Evolutionary conservation across 371 early-diverging fungal genomes (phyloP).

Genomic region (Mortierella polycephala): DNA sequence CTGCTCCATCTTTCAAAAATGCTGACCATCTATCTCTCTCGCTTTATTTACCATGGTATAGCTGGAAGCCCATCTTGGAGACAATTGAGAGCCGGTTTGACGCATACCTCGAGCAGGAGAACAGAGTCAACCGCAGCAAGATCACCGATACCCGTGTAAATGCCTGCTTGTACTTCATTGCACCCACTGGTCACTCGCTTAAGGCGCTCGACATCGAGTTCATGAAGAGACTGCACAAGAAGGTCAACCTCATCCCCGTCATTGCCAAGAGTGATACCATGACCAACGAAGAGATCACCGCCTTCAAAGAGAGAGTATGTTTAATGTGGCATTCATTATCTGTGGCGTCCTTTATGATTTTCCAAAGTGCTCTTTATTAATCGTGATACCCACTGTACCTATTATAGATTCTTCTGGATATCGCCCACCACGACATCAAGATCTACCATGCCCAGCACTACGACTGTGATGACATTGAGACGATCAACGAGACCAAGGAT

Average conservation of each 20-base stretch:
- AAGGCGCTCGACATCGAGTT: conserved; percentile 96
- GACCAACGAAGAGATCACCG: conserved; percentile 93
- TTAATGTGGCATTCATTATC: not conserved
- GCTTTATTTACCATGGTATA: conserved; percentile 20
- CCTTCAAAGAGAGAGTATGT: conserved; percentile 84
- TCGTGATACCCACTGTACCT: not conserved
- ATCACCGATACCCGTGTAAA: conserved; percentile 96
- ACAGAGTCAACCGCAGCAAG: conserved; percentile 87
- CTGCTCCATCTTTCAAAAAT: not conserved
- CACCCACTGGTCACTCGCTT: conserved; percentile 94
- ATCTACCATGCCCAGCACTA: conserved; percentile 93
- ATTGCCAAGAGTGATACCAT: conserved; percentile 99
- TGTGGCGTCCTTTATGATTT: not conserved
- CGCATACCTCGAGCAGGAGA: conserved; percentile 94
- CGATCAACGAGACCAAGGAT: conserved; percentile 92
- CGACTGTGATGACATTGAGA: conserved; percentile 95
- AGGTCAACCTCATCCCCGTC: conserved; percentile 97
- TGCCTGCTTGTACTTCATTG: conserved; percentile 97
- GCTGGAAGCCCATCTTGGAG: conserved; percentile 96
- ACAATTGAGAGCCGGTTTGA: conserved; percentile 96
- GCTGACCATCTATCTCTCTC: too few species aligned
- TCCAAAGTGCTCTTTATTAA: not conserved
- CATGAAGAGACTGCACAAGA: conserved; percentile 91
- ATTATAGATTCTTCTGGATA: conserved; percentile 84
- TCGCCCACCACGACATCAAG: conserved; percentile 91